Base-by-base conservation (phyloP, 208 protist genomes). In the Leptomonas pyrrhocoris region DNA sequence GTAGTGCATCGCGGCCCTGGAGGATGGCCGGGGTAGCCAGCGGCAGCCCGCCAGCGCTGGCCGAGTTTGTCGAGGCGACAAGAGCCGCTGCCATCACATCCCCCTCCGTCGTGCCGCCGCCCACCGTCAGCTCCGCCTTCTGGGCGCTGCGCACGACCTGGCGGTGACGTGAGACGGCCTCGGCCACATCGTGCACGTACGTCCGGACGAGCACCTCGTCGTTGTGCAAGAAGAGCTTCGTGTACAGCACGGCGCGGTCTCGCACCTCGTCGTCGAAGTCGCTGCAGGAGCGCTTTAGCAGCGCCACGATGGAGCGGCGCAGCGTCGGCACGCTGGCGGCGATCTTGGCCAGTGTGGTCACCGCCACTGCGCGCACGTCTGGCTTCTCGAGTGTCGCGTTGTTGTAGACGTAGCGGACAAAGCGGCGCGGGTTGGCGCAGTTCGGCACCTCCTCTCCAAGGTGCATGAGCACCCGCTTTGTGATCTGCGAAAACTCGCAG, bases 181-280 rank as follows among this genome's bases (percentile, higher is more conserved):
- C 76, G 30, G 89, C 85, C 28, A 97, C 82, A 58, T 94, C 85
- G n/a, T 68, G 70, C 45, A 98, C 79, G 67, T 93, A 81, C 2
- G 68, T 50, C 19, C 77, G 74, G 51, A 96, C 88, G 13, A 88
- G 63, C 13, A 70, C 68, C 27, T 89, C 80, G 59, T 98, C 86
- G 18, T 93, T 75, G 16, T 69, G 63, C n/a, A 90, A 42, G 42
- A 99, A 90, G 5, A 98, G 53, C 56, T 75, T 80, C 56, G 93
- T 79, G 84, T 97, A 98, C 25, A 99, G 84, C 30, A 97, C 79
- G 8, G 98, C 98, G 42, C 99, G 89, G 77, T 99, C 99, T 18
- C 99, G 88, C 34, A 99, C 98, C 83, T 99, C 98, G 85, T 99
- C 98, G 80, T 99, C 98, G 27, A 69, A 84, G 88, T 99, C 99